Percentiles rank a stretch among this genome's conserved stretches.
phyloP scores from a whole-genome alignment of 2,329 filamentous ascomycete genomes.

The Phyllosticta ampelicida region DNA sequence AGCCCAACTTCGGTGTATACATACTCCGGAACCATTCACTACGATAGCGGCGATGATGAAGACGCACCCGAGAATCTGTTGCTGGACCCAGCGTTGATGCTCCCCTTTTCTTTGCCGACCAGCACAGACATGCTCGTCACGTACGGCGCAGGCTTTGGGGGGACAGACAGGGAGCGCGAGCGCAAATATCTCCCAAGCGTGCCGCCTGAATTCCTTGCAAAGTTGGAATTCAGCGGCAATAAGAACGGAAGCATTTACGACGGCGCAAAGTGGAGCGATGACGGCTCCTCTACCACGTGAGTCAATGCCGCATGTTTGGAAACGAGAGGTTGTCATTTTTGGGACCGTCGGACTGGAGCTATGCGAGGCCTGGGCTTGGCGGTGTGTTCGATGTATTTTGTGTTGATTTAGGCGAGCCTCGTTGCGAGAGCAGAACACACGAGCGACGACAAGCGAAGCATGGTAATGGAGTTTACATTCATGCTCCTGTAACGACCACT shows the following conservation, averaged over 20 bases:
- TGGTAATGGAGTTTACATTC: background rate
- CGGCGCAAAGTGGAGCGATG: constrained; percentile 9
- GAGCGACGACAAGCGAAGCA: background rate
- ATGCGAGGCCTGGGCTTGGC: background rate
- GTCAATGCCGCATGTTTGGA: background rate
- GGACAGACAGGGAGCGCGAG: constrained; percentile 80
- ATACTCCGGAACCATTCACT: constrained; percentile 8
- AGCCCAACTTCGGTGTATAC: constrained; percentile 3
- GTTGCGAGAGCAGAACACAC: background rate
- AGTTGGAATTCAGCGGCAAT: constrained; percentile 54
- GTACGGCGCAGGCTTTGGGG: constrained; percentile 90
- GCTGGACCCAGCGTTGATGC: constrained; percentile 79
- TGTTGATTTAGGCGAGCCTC: background rate
- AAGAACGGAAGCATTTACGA: constrained; percentile 7
- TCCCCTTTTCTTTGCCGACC: constrained; percentile 90
- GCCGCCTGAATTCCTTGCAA: constrained; percentile 83
- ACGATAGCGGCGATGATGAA: constrained; percentile 40
- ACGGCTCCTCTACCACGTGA: background rate
- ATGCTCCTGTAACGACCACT: background rate
- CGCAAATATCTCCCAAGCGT: constrained; percentile 94
- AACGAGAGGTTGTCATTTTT: background rate
- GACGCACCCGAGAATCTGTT: constrained; percentile 66
- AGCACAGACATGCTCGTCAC: constrained; percentile 95
- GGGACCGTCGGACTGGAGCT: background rate
- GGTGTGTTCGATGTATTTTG: background rate